phyloP scores from a whole-genome alignment of 352 stramenopile genomes.

The Phytophthora hibernalis region DNA sequence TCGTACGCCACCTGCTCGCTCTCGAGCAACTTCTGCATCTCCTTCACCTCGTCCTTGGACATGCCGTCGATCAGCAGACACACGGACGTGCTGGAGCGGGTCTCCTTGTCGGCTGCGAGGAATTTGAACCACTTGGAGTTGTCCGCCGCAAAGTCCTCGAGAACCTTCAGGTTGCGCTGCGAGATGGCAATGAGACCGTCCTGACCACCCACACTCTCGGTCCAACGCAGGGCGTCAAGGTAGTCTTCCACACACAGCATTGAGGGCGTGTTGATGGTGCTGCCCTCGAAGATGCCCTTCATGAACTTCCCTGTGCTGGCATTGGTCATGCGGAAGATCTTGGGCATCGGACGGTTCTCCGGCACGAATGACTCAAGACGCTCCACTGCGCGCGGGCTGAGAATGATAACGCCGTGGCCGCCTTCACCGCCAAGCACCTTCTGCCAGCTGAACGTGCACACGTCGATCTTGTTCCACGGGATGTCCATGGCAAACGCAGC shows the following conservation, averaged over 20 bases:
- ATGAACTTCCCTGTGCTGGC: conserved; percentile 95
- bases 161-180: conserved; percentile 94
- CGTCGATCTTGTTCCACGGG: conserved; percentile 98
- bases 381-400: conserved; percentile 96
- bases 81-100: conserved; percentile 97
- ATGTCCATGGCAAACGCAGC: conserved; percentile 99
- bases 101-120: conserved; percentile 93
- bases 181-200: conserved; percentile 94
- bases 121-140: conserved; percentile 98
- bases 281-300: conserved; percentile 96
- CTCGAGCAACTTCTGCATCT: conserved; percentile 96
- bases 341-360: conserved; percentile 93
- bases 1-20: conserved; percentile 96
- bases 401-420: conserved; percentile 97
- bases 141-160: conserved; percentile 97
- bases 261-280: conserved; percentile 99
- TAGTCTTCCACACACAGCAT: conserved; percentile 99
- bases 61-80: conserved; percentile 95
- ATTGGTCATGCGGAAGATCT: conserved; percentile 99
- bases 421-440: conserved; percentile 99
- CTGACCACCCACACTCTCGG: conserved; percentile 95
- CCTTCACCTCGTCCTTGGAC: conserved; percentile 96
- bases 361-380: conserved; percentile 95
- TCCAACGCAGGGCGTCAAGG: conserved; percentile 97
- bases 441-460: conserved; percentile 99